Evolutionary conservation across 2,329 filamentous ascomycete genomes (phyloP), one percentile per base, ranked within the genome.

Genomic region (Penicillium sp.): DNA sequence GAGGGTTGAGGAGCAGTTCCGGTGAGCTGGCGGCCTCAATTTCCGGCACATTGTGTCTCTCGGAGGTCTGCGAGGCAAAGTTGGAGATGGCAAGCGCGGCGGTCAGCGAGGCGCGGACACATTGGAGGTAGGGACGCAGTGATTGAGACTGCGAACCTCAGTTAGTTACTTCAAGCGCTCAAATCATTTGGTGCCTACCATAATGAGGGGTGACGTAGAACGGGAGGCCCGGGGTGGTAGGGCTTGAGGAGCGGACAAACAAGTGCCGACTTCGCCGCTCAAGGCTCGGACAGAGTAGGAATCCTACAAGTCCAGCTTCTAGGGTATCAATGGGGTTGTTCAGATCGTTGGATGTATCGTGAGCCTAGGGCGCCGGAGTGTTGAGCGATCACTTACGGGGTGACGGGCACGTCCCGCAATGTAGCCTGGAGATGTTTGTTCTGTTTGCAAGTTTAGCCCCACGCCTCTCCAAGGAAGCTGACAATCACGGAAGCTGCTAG

Each of bases 21-120:
- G 96, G 95, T 0, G 93, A 97, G 56, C 90, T 93, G 68, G 89
- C 88, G 47, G 94, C 93, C 83, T 99, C 95, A 73, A 99, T 91
- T 79, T 99, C 95, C 65, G 95, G 95, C 50, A 98, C 94, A 84
- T 99, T 99, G 83, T 98, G 95, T 71, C 95, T 86, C 84, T 99
- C 96, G 59, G 93, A 92, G 50, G 91, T 92, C 82, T 99, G 95
- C 54, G 94, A 98, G 66, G 95, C 94, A 80, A 99, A 99, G 85
- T 99, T 96, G 78, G 93, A 94, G 63, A 96, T 87, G 62, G 92
- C 94, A 70, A 99, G 89, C 68, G 95, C 94, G 67, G 94, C 92
- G 46, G 93, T 98, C 75, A 99, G 86, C 74, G 92, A 96, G 76
- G 91, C 93, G 73, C 95, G 92, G 73, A 98, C 95, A 80, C 92